A percentile compares a stretch with the other conserved stretches of the same genome.
These are phyloP conservation scores for Clohesyomyces aquaticus DNA, from an alignment of 495 filamentous ascomycete species.

Conservation along the genomic window DNA sequence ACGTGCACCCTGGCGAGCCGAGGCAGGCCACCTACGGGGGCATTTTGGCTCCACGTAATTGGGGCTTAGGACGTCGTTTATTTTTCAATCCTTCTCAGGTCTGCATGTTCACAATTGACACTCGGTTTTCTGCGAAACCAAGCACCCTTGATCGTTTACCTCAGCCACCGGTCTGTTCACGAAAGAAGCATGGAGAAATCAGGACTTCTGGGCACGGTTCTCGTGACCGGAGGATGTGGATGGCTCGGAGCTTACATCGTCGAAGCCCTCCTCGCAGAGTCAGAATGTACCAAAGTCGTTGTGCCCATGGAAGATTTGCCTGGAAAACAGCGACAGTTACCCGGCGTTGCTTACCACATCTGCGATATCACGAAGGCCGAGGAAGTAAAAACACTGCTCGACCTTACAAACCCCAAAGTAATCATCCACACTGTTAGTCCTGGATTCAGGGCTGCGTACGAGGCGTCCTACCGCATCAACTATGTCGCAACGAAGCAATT, in stretches of 20 bases:
- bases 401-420: not conserved
- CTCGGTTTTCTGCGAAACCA: too few relatives aligned
- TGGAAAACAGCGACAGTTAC: not conserved
- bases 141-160: too few relatives aligned
- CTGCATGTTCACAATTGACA: too few relatives aligned
- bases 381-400: not conserved
- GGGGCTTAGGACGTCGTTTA: too few relatives aligned
- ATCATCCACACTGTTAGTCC: constrained; percentile 23
- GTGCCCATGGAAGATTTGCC: not conserved
- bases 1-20: too few relatives aligned
- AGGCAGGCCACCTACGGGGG: too few relatives aligned
- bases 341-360: not conserved
- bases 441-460: not conserved
- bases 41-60: too few relatives aligned
- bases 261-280: constrained; percentile 8
- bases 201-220: constrained; percentile 19
- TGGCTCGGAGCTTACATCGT: constrained; percentile 15
- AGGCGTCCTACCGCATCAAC: not conserved
- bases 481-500: constrained; percentile 17
- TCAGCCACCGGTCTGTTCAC: too few relatives aligned
- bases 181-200: too few relatives aligned
- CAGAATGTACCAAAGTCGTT: not conserved
- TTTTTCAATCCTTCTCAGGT: too few relatives aligned
- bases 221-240: constrained; percentile 17
- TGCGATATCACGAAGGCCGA: constrained; percentile 8